Percentiles rank a stretch among this genome's conserved stretches.
phyloP scores from a whole-genome alignment of 2,329 filamentous ascomycete genomes.

The Dactylellina leptospora region DNA sequence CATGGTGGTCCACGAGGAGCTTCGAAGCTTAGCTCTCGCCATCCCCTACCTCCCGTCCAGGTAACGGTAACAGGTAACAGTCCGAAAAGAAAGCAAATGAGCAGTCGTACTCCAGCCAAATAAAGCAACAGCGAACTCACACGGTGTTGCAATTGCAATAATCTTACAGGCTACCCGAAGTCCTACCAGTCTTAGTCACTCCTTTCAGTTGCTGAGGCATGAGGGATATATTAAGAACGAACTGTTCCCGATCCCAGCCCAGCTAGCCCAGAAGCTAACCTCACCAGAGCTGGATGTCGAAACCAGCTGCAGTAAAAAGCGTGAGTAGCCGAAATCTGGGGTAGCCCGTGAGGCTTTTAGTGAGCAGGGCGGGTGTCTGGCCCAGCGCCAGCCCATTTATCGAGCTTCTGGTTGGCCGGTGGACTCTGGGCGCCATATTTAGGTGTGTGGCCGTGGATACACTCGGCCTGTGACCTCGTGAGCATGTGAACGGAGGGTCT shows the following conservation, averaged over 20 bases:
- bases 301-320: constrained; percentile 31
- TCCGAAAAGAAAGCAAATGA: constrained; percentile 42
- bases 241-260: constrained; percentile 49
- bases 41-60: constrained; percentile 7
- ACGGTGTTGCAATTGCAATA: constrained; percentile 31
- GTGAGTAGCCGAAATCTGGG: constrained; percentile 53
- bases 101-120: constrained; percentile 36
- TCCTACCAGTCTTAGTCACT: constrained; percentile 17
- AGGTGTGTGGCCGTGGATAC: constrained; percentile 40
- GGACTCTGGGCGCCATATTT: constrained; percentile 11
- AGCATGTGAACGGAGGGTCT: constrained; percentile 50
- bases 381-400: constrained; percentile 7
- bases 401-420: constrained; percentile 39
- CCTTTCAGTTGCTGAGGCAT: constrained; percentile 17
- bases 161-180: constrained; percentile 33
- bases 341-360: constrained; percentile 52
- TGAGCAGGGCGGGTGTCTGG: constrained; percentile 12
- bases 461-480: constrained; percentile 42
- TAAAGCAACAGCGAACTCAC: constrained; percentile 19
- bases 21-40: constrained; percentile 34
- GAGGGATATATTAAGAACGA: constrained; percentile 54
- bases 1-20: constrained; percentile 24
- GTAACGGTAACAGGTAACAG: constrained; percentile 34
- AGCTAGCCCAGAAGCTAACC: constrained; percentile 24
- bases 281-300: constrained; percentile 10